Evolutionary conservation across 192 early-diverging fungal species (phyloP).

Genomic region (Lunasporangiospora selenospora): DNA sequence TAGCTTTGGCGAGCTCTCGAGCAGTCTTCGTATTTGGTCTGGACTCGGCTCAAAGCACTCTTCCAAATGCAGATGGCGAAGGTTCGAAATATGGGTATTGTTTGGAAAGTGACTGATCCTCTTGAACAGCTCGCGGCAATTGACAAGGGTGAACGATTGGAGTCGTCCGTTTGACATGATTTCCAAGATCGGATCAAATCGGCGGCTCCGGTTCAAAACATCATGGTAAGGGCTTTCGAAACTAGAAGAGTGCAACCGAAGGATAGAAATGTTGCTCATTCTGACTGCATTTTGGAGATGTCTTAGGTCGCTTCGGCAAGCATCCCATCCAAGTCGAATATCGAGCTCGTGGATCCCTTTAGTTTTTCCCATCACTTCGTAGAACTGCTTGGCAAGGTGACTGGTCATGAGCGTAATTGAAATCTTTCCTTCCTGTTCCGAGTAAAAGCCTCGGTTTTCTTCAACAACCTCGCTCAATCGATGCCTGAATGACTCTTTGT

Average conservation of each 20-base stretch:
- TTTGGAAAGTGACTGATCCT: too few species aligned
- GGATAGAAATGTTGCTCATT: neutral
- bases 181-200: neutral
- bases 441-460: constrained; percentile 1
- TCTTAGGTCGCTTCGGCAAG: neutral
- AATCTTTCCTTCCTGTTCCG: constrained; percentile 13
- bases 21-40: too few species aligned
- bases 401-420: constrained; percentile 2
- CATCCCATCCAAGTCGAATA: constrained; percentile 3
- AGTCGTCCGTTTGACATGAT: neutral
- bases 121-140: too few species aligned
- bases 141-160: too few species aligned
- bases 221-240: neutral
- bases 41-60: too few species aligned
- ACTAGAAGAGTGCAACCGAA: neutral
- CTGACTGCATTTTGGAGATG: neutral
- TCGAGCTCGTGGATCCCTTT: constrained; percentile 19
- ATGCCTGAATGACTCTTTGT: neutral
- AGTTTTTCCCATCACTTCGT: constrained; percentile 12
- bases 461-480: constrained; percentile 18
- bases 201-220: neutral
- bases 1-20: too few species aligned
- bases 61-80: too few species aligned
- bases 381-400: constrained; percentile 13
- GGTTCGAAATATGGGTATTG: too few species aligned